Percentiles rank a stretch among this genome's conserved stretches.
These are phyloP conservation scores for Botrytis pseudocinerea DNA, from an alignment of 2,329 filamentous ascomycete species.

Conservation along the genomic window DNA sequence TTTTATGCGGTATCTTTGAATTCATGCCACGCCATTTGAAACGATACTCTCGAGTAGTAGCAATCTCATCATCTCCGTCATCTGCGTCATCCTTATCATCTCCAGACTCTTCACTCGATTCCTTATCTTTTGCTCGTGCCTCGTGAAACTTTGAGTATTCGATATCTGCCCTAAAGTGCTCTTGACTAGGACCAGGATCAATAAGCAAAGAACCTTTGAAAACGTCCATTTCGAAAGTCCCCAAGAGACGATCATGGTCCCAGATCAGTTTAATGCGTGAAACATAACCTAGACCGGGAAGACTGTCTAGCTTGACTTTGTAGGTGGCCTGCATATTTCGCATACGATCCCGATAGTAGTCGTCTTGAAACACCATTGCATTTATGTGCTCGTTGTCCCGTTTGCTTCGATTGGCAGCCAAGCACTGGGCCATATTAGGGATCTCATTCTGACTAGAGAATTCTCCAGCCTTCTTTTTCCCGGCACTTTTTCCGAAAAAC, in stretches of 20 bases:
- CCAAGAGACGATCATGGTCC: conserved; percentile 15
- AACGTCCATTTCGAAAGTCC: conserved; percentile 1
- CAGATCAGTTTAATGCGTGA: conserved; percentile 15
- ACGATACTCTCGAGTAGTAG: not conserved
- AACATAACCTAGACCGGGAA: not conserved
- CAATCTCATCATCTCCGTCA: conserved; percentile 18
- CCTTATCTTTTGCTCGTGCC: conserved; percentile 2
- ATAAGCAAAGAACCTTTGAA: conserved; percentile 5
- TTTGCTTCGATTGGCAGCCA: conserved; percentile 6
- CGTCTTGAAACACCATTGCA: not conserved
- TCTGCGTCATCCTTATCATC: not conserved
- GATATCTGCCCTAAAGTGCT: conserved; percentile 14
- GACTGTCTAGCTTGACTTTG: conserved; percentile 1
- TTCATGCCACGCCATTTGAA: conserved; percentile 16
- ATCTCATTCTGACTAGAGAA: not conserved
- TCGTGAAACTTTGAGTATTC: conserved; percentile 18
- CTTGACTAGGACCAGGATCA: conserved; percentile 10
- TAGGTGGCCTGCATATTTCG: conserved; percentile 14
- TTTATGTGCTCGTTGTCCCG: conserved; percentile 10
- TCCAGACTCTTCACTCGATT: conserved; percentile 7
- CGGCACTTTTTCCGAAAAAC: not conserved
- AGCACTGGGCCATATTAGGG: not conserved
- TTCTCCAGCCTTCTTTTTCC: not conserved
- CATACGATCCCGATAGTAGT: conserved; percentile 14
- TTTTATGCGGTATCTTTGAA: not conserved